These are phyloP conservation scores for Kokia cookei DNA, from an alignment of 441 rosid species.

Conservation along the genomic window DNA sequence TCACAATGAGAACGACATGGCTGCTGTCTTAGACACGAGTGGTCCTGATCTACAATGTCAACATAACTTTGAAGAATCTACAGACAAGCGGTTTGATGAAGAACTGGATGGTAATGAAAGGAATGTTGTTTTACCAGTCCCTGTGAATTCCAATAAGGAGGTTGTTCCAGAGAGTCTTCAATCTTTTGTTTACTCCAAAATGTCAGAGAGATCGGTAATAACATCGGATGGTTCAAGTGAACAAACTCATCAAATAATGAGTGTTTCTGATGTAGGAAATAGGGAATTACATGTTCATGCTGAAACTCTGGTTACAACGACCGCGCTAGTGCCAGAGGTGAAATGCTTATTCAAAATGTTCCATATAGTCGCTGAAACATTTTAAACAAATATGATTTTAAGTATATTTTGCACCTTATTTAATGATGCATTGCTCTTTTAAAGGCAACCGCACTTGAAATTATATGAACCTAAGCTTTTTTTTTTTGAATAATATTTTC, in stretches of 20 bases:
- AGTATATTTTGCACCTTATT: slow-evolving; percentile 3
- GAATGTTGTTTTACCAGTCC: slow-evolving; percentile 14
- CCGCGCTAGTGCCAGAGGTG: slow-evolving; percentile 41
- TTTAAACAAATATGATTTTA: neutral
- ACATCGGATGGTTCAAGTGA: slow-evolving; percentile 20
- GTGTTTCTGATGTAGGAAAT: slow-evolving; percentile 28
- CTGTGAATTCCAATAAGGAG: slow-evolving; percentile 22
- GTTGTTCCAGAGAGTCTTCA: slow-evolving; percentile 20
- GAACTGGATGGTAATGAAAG: slow-evolving; percentile 14
- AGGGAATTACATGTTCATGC: slow-evolving; percentile 23
- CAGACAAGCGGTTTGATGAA: slow-evolving; percentile 16
- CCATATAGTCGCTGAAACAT: neutral
- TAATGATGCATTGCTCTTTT: neutral
- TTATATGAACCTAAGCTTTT: neutral
- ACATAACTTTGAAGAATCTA: slow-evolving; percentile 19
- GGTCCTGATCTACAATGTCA: slow-evolving; percentile 20
- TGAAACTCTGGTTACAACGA: slow-evolving; percentile 24
- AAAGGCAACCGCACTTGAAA: neutral
- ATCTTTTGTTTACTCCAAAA: slow-evolving; percentile 27
- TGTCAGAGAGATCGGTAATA: slow-evolving; percentile 24
- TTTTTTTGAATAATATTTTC: neutral
- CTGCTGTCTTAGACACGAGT: slow-evolving; percentile 6
- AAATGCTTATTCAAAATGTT: neutral
- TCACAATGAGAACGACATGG: slow-evolving; percentile 8
- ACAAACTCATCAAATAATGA: slow-evolving; percentile 23